These are phyloP conservation scores for Ganoderma lucidum DNA, from an alignment of 1,284 basidiomycete genomes.

Conservation along the genomic window DNA sequence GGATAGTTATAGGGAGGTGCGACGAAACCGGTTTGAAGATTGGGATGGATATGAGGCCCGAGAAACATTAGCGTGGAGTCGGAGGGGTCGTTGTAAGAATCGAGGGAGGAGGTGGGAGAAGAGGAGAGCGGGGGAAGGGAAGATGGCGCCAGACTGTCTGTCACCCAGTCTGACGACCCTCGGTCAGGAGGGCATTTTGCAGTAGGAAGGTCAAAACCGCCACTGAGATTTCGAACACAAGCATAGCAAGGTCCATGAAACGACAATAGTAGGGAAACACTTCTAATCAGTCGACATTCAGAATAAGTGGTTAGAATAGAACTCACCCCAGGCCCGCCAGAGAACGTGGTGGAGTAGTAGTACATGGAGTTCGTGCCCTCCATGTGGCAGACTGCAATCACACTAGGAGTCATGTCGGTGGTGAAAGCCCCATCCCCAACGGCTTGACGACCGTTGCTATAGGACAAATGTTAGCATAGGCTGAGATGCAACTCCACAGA, in stretches of 20 bases:
- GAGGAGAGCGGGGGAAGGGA: slow-evolving; percentile 53
- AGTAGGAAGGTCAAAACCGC: slow-evolving; percentile 90
- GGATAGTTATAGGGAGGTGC: slow-evolving; percentile 46
- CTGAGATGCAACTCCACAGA: not conserved
- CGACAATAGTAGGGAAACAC: not conserved
- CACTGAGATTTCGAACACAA: slow-evolving; percentile 57
- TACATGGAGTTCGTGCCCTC: slow-evolving; percentile 83
- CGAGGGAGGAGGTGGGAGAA: slow-evolving; percentile 47
- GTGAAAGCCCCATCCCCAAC: slow-evolving; percentile 92
- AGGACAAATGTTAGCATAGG: slow-evolving; percentile 32
- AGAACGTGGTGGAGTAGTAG: slow-evolving; percentile 89
- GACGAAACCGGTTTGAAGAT: slow-evolving; percentile 41
- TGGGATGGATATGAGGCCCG: slow-evolving; percentile 32
- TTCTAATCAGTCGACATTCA: slow-evolving; percentile 15
- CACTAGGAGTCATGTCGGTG: slow-evolving; percentile 79
- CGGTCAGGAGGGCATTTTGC: slow-evolving; percentile 90
- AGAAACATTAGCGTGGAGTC: slow-evolving; percentile 43
- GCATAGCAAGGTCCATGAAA: not conserved
- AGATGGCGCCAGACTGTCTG: slow-evolving; percentile 81
- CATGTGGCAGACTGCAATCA: slow-evolving; percentile 84
- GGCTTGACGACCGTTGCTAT: slow-evolving; percentile 90
- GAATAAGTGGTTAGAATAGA: slow-evolving; percentile 4
- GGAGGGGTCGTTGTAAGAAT: slow-evolving; percentile 41
- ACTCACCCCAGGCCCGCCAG: slow-evolving; percentile 85
- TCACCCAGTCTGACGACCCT: slow-evolving; percentile 93